phyloP scores from a whole-genome alignment of 352 stramenopile genomes.

The Pythium coloratum region DNA sequence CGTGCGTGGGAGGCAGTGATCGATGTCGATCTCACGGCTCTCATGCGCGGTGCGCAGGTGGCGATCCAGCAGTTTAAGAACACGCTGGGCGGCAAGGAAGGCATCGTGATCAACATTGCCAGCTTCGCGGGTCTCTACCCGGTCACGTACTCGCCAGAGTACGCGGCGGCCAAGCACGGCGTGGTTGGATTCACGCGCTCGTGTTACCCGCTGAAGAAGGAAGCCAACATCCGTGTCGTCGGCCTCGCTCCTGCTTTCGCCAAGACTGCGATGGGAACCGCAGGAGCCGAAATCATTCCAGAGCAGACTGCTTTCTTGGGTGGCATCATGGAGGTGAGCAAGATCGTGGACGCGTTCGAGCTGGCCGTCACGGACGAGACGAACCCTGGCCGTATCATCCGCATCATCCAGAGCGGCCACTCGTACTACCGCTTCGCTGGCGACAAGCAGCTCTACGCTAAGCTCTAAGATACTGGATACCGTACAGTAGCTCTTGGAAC shows the following conservation, averaged over 20 bases:
- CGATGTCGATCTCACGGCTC: conserved; percentile 65
- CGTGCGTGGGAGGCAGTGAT: conserved; percentile 62
- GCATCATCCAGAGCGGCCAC: conserved; percentile 42
- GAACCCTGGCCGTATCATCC: conserved; percentile 51
- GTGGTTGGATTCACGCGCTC: conserved; percentile 77
- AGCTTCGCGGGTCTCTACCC: conserved; percentile 61
- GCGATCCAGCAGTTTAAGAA: conserved; percentile 61
- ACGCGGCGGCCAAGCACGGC: conserved; percentile 70
- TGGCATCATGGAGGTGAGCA: conserved; percentile 31
- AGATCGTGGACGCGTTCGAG: conserved; percentile 54
- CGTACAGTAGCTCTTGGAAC: too few species aligned
- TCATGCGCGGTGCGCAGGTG: conserved; percentile 71
- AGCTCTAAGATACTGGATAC: conserved; percentile 26
- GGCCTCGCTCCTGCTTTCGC: conserved; percentile 67
- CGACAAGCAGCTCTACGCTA: conserved; percentile 66
- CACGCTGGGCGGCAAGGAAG: conserved; percentile 55
- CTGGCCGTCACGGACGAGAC: conserved; percentile 42
- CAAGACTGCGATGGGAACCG: conserved; percentile 64
- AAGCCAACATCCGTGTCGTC: conserved; percentile 70
- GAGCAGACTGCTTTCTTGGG: conserved; percentile 26
- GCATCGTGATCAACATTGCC: conserved; percentile 73
- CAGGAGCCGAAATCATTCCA: conserved; percentile 33
- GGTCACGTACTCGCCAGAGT: conserved; percentile 63
- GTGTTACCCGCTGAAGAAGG: conserved; percentile 55
- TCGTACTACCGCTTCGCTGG: conserved; percentile 54